Conservation (phyloP, 2,329 filamentous ascomycete species). For the Aureobasidium sp. region DNA sequence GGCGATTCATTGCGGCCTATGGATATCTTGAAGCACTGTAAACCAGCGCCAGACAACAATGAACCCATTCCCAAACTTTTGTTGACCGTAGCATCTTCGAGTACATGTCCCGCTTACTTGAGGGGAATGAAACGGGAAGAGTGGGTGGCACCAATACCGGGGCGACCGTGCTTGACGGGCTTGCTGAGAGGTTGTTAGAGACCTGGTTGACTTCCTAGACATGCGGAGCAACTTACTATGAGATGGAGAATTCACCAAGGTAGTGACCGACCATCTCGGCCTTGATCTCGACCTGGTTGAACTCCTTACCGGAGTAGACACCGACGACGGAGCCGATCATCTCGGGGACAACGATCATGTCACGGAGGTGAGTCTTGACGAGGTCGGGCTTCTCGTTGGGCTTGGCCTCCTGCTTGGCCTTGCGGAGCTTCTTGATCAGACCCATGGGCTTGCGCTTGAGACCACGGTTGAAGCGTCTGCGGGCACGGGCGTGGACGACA, state of each 20-base stretch:
- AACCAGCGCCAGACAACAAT: slow-evolving; percentile 8
- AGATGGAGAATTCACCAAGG: slow-evolving; percentile 98
- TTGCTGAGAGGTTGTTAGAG: slow-evolving; percentile 63
- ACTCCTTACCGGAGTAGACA: slow-evolving; percentile 99
- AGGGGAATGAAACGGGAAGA: slow-evolving; percentile 99
- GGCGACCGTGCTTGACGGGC: slow-evolving; percentile 99
- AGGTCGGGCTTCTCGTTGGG: slow-evolving; percentile 99
- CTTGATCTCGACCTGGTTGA: slow-evolving; percentile 99
- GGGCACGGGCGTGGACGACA: slow-evolving; percentile 98
- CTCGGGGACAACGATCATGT: slow-evolving; percentile 99
- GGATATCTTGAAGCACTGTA: slow-evolving; percentile 15
- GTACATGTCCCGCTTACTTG: slow-evolving; percentile 57
- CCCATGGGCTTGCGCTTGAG: slow-evolving; percentile 99
- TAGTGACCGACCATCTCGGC: slow-evolving; percentile 99
- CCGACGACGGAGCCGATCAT: slow-evolving; percentile 99
- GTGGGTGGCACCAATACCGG: slow-evolving; percentile 99
- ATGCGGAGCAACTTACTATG: slow-evolving; percentile 69
- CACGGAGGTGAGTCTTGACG: slow-evolving; percentile 98
- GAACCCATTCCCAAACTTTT: slow-evolving; percentile 15
- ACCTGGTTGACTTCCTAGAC: too few species aligned
- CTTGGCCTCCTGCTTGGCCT: slow-evolving; percentile 97
- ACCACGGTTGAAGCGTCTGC: slow-evolving; percentile 98
- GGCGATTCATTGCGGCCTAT: slow-evolving; percentile 15
- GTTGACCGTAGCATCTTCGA: slow-evolving; percentile 13
- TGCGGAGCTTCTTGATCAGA: slow-evolving; percentile 99